phyloP scores from a whole-genome alignment of 2,329 filamentous ascomycete genomes.

The Lasiodiplodia sp. region DNA sequence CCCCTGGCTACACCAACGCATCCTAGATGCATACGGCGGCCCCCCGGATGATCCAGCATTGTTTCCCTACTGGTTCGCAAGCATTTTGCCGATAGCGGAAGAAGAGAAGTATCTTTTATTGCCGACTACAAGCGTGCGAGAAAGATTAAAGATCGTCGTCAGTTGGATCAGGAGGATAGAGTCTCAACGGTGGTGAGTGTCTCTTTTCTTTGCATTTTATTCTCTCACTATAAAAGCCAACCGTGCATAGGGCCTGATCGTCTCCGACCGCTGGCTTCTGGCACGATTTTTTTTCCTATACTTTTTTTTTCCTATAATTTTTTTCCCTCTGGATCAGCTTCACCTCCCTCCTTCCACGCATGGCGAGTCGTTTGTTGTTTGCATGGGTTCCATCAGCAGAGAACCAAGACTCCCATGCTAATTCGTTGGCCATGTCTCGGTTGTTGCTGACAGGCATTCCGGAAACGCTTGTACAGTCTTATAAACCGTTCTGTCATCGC shows the following conservation, averaged over 20 bases:
- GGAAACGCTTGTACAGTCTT: conserved; percentile 50
- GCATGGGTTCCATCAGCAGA: conserved; percentile 1
- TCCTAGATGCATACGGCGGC: conserved; percentile 77
- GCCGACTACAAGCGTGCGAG: conserved; percentile 75
- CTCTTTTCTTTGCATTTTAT: conserved; percentile 14
- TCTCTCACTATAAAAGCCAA: neutral
- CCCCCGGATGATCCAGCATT: conserved; percentile 76
- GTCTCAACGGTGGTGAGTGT: conserved; percentile 72
- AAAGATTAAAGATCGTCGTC: conserved; percentile 83
- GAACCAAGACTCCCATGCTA: conserved; percentile 28
- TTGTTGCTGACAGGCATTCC: conserved; percentile 45
- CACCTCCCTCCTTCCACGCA: neutral
- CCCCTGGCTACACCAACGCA: conserved; percentile 76
- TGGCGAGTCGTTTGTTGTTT: conserved; percentile 21
- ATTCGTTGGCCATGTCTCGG: conserved; percentile 21
- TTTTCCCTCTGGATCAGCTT: neutral
- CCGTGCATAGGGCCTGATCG: conserved; percentile 10
- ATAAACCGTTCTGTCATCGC: conserved; percentile 39
- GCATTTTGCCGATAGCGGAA: conserved; percentile 78
- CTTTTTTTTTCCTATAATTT: neutral
- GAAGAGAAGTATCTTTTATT: conserved; percentile 81
- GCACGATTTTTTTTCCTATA: neutral
- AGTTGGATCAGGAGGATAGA: conserved; percentile 79
- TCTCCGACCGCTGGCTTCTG: neutral
- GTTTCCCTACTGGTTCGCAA: conserved; percentile 92